Conservation (phyloP, 129 eudicot species). For the Erigeron canadensis region DNA sequence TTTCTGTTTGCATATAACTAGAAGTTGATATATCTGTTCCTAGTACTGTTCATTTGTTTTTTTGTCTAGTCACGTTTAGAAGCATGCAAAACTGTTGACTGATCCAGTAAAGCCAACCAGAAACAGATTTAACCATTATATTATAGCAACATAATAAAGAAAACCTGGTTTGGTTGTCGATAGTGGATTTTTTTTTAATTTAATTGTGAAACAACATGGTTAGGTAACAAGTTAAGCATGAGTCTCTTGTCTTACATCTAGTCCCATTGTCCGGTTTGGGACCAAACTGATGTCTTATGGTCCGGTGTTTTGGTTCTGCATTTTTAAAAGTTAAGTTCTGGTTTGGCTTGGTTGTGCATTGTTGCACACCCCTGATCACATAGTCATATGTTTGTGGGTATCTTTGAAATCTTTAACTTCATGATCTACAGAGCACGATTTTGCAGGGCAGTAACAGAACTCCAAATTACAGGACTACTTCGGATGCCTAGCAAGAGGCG, state of each 20-base stretch:
- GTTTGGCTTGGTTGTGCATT: not conserved
- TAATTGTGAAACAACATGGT: not conserved
- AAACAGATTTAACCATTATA: not conserved
- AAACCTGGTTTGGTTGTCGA: not conserved
- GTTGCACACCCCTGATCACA: not conserved
- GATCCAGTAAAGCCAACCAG: not conserved
- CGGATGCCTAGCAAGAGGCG: slow-evolving; percentile 98
- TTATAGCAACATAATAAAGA: not conserved
- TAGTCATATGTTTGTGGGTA: not conserved
- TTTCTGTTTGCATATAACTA: slow-evolving; percentile 8
- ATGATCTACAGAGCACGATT: slow-evolving; percentile 64
- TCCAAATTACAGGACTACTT: slow-evolving; percentile 77
- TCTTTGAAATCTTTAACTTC: slow-evolving; percentile 39
- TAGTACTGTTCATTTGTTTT: not conserved
- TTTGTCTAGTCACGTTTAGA: slow-evolving; percentile 1
- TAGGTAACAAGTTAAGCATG: not conserved
- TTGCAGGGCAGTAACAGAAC: slow-evolving; percentile 89
- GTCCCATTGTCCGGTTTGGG: not conserved
- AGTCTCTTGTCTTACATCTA: not conserved
- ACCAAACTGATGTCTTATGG: not conserved
- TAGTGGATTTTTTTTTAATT: not conserved
- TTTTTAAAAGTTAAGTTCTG: not conserved
- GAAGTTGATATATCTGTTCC: not conserved
- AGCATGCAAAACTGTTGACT: not conserved
- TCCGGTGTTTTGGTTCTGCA: not conserved